phyloP scores from a whole-genome alignment of 2,329 filamentous ascomycete genomes.

The Xylaria sp. region DNA sequence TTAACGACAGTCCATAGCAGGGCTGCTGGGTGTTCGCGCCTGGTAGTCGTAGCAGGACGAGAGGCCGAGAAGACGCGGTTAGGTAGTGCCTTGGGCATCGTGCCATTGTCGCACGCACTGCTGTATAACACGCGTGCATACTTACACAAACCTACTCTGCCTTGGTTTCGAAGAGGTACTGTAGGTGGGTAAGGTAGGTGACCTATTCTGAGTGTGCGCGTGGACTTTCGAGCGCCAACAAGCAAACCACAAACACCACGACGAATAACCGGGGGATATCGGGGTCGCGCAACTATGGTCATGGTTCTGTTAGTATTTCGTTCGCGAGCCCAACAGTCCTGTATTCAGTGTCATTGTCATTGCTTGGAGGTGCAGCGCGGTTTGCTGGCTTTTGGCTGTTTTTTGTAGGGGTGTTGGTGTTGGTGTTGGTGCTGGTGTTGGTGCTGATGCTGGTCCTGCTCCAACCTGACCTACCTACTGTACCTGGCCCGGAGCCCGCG shows the following conservation, averaged over 20 bases:
- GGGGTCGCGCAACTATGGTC: background rate
- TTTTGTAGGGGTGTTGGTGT: no score
- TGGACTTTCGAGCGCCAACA: conserved; percentile 6
- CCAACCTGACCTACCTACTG: background rate
- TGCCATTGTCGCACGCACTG: background rate
- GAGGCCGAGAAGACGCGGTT: background rate
- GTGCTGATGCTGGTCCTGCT: background rate
- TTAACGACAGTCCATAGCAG: conserved; percentile 5
- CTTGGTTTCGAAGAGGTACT: background rate
- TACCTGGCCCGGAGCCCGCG: background rate
- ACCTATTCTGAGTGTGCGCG: no score
- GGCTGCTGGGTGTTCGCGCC: conserved; percentile 11
- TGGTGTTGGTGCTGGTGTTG: no score
- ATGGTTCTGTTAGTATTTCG: background rate
- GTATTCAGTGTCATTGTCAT: background rate
- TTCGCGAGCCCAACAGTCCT: background rate
- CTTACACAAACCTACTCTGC: background rate
- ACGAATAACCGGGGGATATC: background rate
- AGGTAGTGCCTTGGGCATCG: conserved; percentile 27
- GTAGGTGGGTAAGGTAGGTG: background rate
- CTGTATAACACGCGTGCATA: background rate
- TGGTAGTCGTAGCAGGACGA: background rate
- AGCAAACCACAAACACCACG: conserved; percentile 8
- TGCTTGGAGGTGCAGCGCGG: conserved; percentile 11
- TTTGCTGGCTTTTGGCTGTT: background rate